Evolutionary conservation across 2,329 filamentous ascomycete genomes (phyloP).

Genomic region (Colletotrichum scovillei): DNA sequence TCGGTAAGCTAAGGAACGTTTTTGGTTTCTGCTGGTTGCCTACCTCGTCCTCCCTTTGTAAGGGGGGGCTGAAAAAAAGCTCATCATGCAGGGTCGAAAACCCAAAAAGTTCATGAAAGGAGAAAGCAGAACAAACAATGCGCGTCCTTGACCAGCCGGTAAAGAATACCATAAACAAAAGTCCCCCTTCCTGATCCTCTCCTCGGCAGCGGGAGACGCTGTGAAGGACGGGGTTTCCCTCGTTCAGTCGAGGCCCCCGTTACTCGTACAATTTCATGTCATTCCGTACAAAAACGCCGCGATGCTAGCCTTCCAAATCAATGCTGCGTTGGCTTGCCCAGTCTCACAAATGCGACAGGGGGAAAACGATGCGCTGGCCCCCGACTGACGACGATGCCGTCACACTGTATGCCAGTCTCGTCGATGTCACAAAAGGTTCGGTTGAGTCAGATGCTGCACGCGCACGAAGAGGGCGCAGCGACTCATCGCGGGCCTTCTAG

Average conservation of each 20-base stretch:
- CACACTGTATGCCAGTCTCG: constrained; percentile 13
- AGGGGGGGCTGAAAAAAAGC: not conserved
- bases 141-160: not conserved
- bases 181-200: not conserved
- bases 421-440: constrained; percentile 4
- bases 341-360: constrained; percentile 2
- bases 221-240: not conserved
- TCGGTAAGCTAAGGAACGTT: constrained; percentile 23
- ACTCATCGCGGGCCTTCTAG: constrained; percentile 48
- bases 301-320: not conserved
- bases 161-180: not conserved
- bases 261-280: constrained; percentile 35
- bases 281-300: constrained; percentile 18
- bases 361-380: constrained; percentile 13
- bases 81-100: not conserved
- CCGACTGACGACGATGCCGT: constrained; percentile 26
- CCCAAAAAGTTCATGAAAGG: not conserved
- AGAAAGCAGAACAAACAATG: not conserved
- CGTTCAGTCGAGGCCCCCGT: not conserved
- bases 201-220: not conserved
- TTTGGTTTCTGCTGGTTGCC: constrained; percentile 3
- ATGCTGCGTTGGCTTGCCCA: not conserved
- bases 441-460: constrained; percentile 21
- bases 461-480: constrained; percentile 24
- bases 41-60: not conserved